Conservation (phyloP, 768 basidiomycete genomes). For the Tricholoma terreum region DNA sequence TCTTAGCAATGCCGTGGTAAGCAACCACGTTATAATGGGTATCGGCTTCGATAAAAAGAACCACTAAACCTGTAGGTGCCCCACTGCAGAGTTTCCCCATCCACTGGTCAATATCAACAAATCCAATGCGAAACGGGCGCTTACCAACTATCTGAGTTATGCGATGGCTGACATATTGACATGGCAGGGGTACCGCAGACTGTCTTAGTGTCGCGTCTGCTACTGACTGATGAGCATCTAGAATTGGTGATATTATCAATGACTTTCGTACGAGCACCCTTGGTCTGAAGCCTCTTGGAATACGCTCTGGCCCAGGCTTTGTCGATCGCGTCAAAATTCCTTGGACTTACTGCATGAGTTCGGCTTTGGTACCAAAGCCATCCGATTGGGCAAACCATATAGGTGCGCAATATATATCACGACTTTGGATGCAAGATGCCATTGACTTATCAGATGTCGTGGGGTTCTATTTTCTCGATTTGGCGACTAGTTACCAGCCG, state of each 20-base stretch:
- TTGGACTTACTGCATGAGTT: slow-evolving; percentile 64
- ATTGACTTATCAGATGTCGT: slow-evolving; percentile 43
- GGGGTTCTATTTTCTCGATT: slow-evolving; percentile 62
- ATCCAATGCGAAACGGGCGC: slow-evolving; percentile 49
- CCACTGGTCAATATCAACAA: slow-evolving; percentile 58
- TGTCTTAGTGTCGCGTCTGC: neutral
- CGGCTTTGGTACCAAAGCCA: slow-evolving; percentile 56
- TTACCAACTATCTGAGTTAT: slow-evolving; percentile 59
- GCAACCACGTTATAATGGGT: neutral
- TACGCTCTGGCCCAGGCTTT: slow-evolving; percentile 49
- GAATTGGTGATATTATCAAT: slow-evolving; percentile 60
- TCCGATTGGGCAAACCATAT: slow-evolving; percentile 62
- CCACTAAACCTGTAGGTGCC: slow-evolving; percentile 32
- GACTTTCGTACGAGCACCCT: slow-evolving; percentile 48
- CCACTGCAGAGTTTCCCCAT: slow-evolving; percentile 55
- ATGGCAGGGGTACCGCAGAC: slow-evolving; percentile 49
- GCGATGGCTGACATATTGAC: slow-evolving; percentile 57
- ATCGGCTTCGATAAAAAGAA: neutral
- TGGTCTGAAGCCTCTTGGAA: slow-evolving; percentile 44
- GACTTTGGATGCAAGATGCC: neutral
- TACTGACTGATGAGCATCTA: slow-evolving; percentile 18
- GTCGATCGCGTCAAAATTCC: slow-evolving; percentile 53
- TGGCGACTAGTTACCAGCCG: slow-evolving; percentile 47
- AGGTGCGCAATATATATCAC: slow-evolving; percentile 31
- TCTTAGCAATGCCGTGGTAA: slow-evolving; percentile 64